A percentile compares a stretch with the other conserved stretches of the same genome.
phyloP scores from a whole-genome alignment of 2,329 filamentous ascomycete species.

The Coniochaeta pulveracea region DNA sequence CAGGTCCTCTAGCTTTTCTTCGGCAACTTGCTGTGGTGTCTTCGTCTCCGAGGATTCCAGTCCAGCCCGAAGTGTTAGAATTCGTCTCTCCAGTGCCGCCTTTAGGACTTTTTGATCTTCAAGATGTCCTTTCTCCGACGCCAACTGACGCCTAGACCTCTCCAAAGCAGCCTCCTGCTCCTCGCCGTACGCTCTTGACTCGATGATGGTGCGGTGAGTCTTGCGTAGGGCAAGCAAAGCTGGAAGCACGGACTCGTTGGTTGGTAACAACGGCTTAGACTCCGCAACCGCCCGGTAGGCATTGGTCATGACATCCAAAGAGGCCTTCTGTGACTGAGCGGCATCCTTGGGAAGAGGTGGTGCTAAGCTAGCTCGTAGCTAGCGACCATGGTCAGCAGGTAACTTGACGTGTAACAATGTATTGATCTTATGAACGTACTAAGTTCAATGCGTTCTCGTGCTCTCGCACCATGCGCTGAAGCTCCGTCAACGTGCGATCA shows the following conservation, averaged over 20 bases:
- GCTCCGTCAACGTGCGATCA: slow-evolving; percentile 55
- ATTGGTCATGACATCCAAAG: slow-evolving; percentile 41
- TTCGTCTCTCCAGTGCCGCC: slow-evolving; percentile 41
- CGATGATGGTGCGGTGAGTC: slow-evolving; percentile 50
- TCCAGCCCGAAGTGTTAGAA: slow-evolving; percentile 46
- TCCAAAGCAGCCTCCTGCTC: slow-evolving; percentile 30
- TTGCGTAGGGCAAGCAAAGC: slow-evolving; percentile 60
- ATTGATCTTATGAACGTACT: slow-evolving; percentile 9
- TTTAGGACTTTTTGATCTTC: slow-evolving; percentile 45
- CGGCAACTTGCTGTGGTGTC: slow-evolving; percentile 48
- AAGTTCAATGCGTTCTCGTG: slow-evolving; percentile 17
- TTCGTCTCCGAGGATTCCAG: slow-evolving; percentile 45
- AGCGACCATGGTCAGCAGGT: slow-evolving; percentile 3
- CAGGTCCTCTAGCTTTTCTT: slow-evolving; percentile 51
- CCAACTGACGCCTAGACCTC: slow-evolving; percentile 32
- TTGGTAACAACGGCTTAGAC: slow-evolving; percentile 54
- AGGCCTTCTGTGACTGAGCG: slow-evolving; percentile 16
- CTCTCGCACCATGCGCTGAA: slow-evolving; percentile 46
- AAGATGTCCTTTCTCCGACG: slow-evolving; percentile 36
- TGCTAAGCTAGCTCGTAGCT: slow-evolving; percentile 12
- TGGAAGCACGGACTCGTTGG: slow-evolving; percentile 55
- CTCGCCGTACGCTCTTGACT: slow-evolving; percentile 49
- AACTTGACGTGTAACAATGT: slow-evolving; percentile 1
- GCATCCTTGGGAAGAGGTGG: slow-evolving; percentile 7
- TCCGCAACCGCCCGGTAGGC: slow-evolving; percentile 55